Conservation (phyloP, 805 yeast genomes). For the Grigorovia humatica region DNA sequence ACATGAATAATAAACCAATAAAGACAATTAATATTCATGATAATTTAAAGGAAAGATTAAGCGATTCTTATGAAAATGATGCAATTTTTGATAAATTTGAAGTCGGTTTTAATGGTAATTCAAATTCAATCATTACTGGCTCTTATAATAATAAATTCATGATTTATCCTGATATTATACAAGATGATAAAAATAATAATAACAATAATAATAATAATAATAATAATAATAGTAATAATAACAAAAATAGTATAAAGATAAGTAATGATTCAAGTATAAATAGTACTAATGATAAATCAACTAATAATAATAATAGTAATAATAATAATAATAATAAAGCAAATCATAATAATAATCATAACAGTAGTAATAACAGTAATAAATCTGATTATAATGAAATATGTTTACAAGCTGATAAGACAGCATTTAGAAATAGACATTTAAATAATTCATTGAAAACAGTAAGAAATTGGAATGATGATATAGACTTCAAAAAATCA, state of each 20-base stretch:
- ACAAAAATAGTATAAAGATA: not conserved
- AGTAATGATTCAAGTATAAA: slow-evolving; percentile 2
- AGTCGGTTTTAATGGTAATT: slow-evolving; percentile 90
- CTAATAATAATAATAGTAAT: too few species aligned
- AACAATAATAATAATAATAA: not conserved
- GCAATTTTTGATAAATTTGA: slow-evolving; percentile 98
- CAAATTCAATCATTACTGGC: slow-evolving; percentile 88
- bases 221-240: slow-evolving; percentile 3
- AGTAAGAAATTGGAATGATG: slow-evolving; percentile 44
- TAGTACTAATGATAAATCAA: slow-evolving; percentile 4
- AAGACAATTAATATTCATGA: slow-evolving; percentile 94
- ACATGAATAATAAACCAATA: slow-evolving; percentile 91
- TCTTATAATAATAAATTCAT: slow-evolving; percentile 93
- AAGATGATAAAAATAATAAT: slow-evolving; percentile 6
- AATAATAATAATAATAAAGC: too few species aligned
- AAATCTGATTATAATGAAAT: slow-evolving; percentile 36
- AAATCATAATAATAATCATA: too few species aligned
- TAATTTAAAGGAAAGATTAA: slow-evolving; percentile 80
- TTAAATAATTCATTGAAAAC: not conserved
- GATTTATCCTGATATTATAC: slow-evolving; percentile 81
- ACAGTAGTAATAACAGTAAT: too few species aligned
- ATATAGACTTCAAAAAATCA: slow-evolving; percentile 88
- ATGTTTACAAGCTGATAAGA: slow-evolving; percentile 92
- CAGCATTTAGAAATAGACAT: slow-evolving; percentile 64
- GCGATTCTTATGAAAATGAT: slow-evolving; percentile 97